Base-by-base conservation (phyloP, 495 filamentous ascomycete species). In the Aspergillus cavernicola region DNA sequence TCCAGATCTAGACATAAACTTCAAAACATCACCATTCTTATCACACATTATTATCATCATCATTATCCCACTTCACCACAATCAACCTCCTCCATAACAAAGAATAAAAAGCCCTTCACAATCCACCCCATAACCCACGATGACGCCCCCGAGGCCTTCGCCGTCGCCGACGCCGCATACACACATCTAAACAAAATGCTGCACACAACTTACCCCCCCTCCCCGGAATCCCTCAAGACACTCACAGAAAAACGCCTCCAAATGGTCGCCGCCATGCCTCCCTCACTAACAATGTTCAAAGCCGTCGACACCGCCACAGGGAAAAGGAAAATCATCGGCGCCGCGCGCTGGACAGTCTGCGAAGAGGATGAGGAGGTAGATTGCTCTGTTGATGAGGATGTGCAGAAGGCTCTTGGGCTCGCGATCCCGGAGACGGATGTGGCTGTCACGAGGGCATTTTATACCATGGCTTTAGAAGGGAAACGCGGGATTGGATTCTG, bases 311-410 rank as follows among this genome's bases (percentile, higher is more conserved):
- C 37, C 7, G 48, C 45, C 9, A 61, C 60, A 6, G 65, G 65
- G 0, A 45, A 9, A 18, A 61, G 65, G 0, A 45, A 9, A 18
- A 61, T 66, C 8, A 56, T 67, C 20, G 63, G 57, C 6, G 55
- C 51, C 32, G 57, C 63, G 7, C 62, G 60, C 10, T 66, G 65
- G 65, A 54, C 50, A 19, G 44, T 58, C 16, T 52, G 60, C 19
- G n/a, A 22, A 2, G 26, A 46, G 4, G 58, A 57, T 15, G 38
- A 61, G 24, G 12, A 12, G 1, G 13, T 53, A 10, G 38, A 49
- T 1, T 29, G 50, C 7, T 45, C 37, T 0, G 36, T 61, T 3
- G 39, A 56, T 15, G 57, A 60, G 11, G 19, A 37, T 10, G 49
- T 44, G 24, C 4, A 28, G 0, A 28, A 31, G 9, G 57, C 22